Evolutionary conservation across 2,329 filamentous ascomycete species (phyloP), one percentile per base, ranked within the genome.

Genomic region (Claviceps sorghi): DNA sequence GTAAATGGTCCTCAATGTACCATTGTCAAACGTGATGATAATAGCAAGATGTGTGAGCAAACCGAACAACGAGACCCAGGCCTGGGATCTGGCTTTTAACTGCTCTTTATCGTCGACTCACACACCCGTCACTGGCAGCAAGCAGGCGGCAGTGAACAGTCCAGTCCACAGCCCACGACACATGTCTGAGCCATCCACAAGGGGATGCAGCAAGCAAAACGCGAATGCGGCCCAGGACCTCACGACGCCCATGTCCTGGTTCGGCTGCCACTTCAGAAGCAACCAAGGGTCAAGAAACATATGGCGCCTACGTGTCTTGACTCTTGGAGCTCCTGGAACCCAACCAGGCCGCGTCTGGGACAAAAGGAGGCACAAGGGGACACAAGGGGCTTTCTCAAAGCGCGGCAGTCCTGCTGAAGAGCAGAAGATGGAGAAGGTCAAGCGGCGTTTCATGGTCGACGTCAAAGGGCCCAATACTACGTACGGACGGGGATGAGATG

Each of bases 371-470:
- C 42, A 21, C 32, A 21, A 30, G 21, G 3, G 7, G 26, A 21
- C 41, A 9, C 38, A 8, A n/a, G 38, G 38, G 10, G 19, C 38
- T n/a, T 30, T 21, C 9, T 2, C n/a, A 43, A 40, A 34, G 19
- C 38, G 40, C 29, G 29, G 29, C 29, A 5, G 29, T 48, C 3
- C 19, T 22, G 38, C 38, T 21, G 38, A 17, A 19, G 9, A 44
- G 22, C 42, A 44, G 13, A 44, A 29, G 19, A 44, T 15, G 42
- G 21, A 2, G 10, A 36, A 36, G 8, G 11, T n/a, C 36, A n/a
- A 38, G 36, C 32, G 32, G 8, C 26, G 52, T 53, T 53, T 53
- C 52, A 51, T 51, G 52, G 44, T 40, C 49, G 44, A 29, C 43
- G 17, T 29, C 19, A 48, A 26, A 44, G 49, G 38, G 15, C 43